Evolutionary conservation across 2,329 filamentous ascomycete species (phyloP).

Genomic region (Xylariaceae sp.): DNA sequence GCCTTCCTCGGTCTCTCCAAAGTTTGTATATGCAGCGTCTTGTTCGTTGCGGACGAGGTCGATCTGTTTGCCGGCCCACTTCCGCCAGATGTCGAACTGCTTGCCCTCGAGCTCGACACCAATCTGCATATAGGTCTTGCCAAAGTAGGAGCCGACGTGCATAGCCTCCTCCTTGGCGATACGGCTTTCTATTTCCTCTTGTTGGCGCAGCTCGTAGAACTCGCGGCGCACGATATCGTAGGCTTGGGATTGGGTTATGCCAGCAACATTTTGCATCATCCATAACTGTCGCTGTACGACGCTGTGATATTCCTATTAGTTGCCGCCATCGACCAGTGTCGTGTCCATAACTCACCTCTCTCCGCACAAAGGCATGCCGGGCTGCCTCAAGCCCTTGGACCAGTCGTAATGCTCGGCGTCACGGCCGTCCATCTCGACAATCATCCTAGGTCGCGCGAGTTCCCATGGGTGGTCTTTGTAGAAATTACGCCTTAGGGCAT

Average conservation of each 20-base stretch:
- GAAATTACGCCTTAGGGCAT: slow-evolving; percentile 74
- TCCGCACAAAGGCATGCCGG: slow-evolving; percentile 71
- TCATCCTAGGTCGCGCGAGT: slow-evolving; percentile 77
- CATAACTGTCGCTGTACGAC: slow-evolving; percentile 89
- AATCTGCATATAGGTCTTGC: slow-evolving; percentile 68
- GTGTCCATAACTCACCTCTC: slow-evolving; percentile 60
- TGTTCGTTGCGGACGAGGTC: slow-evolving; percentile 21
- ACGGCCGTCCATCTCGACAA: slow-evolving; percentile 82
- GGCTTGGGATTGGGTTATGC: slow-evolving; percentile 61
- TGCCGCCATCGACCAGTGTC: too few relatives aligned
- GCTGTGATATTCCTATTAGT: slow-evolving; percentile 42
- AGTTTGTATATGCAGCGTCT: slow-evolving; percentile 24
- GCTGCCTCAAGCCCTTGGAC: slow-evolving; percentile 70
- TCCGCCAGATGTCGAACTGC: slow-evolving; percentile 79
- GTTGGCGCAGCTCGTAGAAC: slow-evolving; percentile 81
- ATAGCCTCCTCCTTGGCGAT: slow-evolving; percentile 85
- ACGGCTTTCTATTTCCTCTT: slow-evolving; percentile 76
- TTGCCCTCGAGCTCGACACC: slow-evolving; percentile 79
- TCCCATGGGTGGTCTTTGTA: slow-evolving; percentile 98
- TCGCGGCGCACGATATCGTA: slow-evolving; percentile 87
- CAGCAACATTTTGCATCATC: slow-evolving; percentile 64
- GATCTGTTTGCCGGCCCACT: slow-evolving; percentile 29
- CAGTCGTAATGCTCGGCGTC: slow-evolving; percentile 75
- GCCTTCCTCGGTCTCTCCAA: slow-evolving; percentile 16
- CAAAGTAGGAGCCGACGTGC: slow-evolving; percentile 84